A percentile compares a stretch with the other conserved stretches of the same genome.
Evolutionary conservation across 176 grass and related monocot species (phyloP).

Genomic region (Carex cristatella): DNA sequence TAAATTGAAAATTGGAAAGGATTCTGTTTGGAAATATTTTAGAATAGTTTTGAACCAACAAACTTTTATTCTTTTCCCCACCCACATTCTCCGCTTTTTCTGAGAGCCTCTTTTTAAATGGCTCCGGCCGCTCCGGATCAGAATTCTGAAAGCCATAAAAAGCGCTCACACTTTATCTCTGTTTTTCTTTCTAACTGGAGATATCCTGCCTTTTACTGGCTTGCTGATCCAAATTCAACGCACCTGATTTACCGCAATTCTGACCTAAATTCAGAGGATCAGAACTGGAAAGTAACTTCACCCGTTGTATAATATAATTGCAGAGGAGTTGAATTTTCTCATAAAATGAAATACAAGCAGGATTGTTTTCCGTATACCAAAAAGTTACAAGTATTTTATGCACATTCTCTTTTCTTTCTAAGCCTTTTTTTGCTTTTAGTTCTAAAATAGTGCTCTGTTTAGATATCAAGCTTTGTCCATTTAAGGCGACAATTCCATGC

Average conservation of each 20-base stretch:
- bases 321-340: background rate
- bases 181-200: background rate
- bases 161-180: background rate
- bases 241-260: background rate
- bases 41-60: background rate
- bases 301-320: background rate
- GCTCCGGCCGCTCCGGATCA: background rate
- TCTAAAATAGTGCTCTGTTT: background rate
- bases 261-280: background rate
- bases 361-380: background rate
- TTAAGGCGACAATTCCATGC: background rate
- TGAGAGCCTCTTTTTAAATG: background rate
- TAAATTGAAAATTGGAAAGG: background rate
- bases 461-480: background rate
- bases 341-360: background rate
- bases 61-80: background rate
- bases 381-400: background rate
- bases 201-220: background rate
- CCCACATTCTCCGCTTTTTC: background rate
- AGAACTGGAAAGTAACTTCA: background rate
- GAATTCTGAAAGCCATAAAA: background rate
- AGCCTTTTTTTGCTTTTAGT: background rate
- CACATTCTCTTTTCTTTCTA: background rate
- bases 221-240: background rate
- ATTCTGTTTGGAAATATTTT: background rate